Evolutionary conservation across 129 eudicot genomes (phyloP), one percentile per base, ranked within the genome.

Genomic region (Gnaphalium uliginosum): DNA sequence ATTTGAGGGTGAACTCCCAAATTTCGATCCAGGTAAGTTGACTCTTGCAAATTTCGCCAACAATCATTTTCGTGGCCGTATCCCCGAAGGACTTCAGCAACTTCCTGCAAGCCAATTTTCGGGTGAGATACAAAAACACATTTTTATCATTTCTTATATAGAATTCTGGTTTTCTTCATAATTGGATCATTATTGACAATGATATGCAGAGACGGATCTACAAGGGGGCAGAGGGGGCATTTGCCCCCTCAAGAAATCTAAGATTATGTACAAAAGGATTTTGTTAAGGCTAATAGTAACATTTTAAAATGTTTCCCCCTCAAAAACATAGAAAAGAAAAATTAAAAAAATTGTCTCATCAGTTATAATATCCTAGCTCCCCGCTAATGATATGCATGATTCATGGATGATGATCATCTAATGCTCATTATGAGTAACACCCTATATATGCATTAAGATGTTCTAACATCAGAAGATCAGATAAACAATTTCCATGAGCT

Each of bases 1-100:
- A 18, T 89, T 95, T 14, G 82, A 73, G 23, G 97, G 98, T 1
- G 50, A 68, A 30, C 78, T 90, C 13, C 97, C 98, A 0, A 39
- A 48, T n/a, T 85, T 94, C 66, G 21, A 14, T 10, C 76, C 27
- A 21, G 76, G 68, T 10, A 79, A 53, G 54, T 17, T 85, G 37
- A 84, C 53, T 4, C 2, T 4, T n/a, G 78, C 83, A 7, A 86
- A 87, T 72, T 83, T 87, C 3, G 84, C 98, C 9, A 69, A 86
- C 84, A 94, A 94, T 66, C 41, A 73, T 27, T 77, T 94, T 48
- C 72, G 43, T 3, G 99, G 99, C 8, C 79, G 41, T 11, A 87
- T 95, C 74, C 99, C 99, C 1, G 14, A 50, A 6, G 66, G 53
- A 71, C 85, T 94, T 79, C 78, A 54, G 17, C 54, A 72, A n/a